Conservation (phyloP, 495 filamentous ascomycete species). For the Penicillium odoratum region DNA sequence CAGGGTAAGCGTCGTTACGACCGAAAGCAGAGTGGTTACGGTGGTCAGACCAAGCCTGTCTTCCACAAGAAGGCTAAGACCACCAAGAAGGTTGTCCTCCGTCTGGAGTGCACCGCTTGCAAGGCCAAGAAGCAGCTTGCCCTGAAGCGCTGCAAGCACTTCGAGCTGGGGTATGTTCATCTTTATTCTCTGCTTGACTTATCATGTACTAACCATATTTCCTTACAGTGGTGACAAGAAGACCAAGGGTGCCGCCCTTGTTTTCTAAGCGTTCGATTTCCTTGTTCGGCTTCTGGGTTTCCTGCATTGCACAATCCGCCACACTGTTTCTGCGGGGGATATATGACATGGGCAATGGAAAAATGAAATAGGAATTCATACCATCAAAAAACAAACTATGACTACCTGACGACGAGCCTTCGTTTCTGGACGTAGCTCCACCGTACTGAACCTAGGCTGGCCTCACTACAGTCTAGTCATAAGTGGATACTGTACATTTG, state of each 20-base stretch:
- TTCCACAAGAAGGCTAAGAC: constrained; percentile 99
- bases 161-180: constrained; percentile 88
- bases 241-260: constrained; percentile 99
- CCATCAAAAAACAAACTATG: constrained; percentile 46
- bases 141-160: constrained; percentile 99
- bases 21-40: constrained; percentile 98
- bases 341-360: constrained; percentile 51
- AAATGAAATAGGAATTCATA: constrained; percentile 53
- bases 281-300: constrained; percentile 53
- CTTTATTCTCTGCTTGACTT: not conserved
- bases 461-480: not conserved
- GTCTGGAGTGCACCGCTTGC: constrained; percentile 93
- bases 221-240: constrained; percentile 97
- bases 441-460: not conserved
- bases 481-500: not conserved
- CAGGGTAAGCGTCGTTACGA: constrained; percentile 99
- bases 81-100: constrained; percentile 99
- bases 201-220: constrained; percentile 24
- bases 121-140: constrained; percentile 98
- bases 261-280: constrained; percentile 75
- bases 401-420: constrained; percentile 41
- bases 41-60: constrained; percentile 99
- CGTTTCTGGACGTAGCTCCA: constrained; percentile 12
- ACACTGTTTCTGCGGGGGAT: constrained; percentile 38
- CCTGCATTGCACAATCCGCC: constrained; percentile 44